phyloP scores from a whole-genome alignment of 805 yeast genomes.

The Candida stauntonica region DNA sequence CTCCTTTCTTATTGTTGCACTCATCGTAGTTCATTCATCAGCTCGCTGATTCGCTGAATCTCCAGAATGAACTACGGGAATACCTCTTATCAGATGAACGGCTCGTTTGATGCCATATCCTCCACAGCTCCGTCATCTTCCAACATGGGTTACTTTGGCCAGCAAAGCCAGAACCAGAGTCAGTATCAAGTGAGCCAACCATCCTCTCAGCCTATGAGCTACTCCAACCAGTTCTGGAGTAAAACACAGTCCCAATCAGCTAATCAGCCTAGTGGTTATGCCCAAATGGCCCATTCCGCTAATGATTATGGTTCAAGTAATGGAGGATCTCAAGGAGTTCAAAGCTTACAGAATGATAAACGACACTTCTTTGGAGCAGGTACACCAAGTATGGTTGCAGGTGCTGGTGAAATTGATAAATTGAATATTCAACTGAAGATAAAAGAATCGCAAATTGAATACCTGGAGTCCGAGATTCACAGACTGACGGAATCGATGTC shows the following conservation, averaged over 20 bases:
- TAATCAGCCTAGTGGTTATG: neutral
- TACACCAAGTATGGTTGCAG: too few relatives aligned
- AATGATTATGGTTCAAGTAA: neutral
- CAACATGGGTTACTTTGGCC: conserved; percentile 6
- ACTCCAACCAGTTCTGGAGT: conserved; percentile 12
- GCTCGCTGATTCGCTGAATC: too few relatives aligned
- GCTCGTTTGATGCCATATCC: conserved; percentile 11
- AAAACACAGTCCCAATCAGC: conserved; percentile 3
- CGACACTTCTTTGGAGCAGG: too few relatives aligned
- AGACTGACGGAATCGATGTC: conserved; percentile 30
- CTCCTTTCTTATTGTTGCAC: too few relatives aligned
- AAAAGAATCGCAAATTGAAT: conserved; percentile 48
- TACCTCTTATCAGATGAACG: conserved; percentile 3
- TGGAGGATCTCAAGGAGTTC: too few relatives aligned
- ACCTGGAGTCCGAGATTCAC: conserved; percentile 41
- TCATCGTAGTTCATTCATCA: too few relatives aligned
- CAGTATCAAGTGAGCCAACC: conserved; percentile 7
- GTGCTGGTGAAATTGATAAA: conserved; percentile 32
- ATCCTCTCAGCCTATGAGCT: neutral
- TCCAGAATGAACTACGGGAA: conserved; percentile 7
- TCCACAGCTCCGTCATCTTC: conserved; percentile 17
- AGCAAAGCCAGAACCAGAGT: neutral
- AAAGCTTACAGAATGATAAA: conserved; percentile 1
- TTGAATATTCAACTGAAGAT: conserved; percentile 48
- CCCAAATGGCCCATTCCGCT: neutral